Evolutionary conservation across 805 yeast species (phyloP).

Genomic region (Teunomyces panamensis): DNA sequence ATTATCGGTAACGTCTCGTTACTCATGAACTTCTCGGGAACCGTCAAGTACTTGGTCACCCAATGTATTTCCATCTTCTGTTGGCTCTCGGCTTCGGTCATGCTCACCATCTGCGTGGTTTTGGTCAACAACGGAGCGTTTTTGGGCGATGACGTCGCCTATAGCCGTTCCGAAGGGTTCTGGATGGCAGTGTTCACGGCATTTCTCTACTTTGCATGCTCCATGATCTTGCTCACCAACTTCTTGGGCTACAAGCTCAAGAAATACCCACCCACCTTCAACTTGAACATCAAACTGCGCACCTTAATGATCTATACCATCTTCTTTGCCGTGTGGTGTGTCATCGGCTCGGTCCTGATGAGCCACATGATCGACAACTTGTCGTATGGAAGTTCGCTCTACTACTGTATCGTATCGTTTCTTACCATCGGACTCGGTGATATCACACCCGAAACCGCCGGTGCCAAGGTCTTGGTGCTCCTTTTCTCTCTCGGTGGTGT

Average conservation of each 20-base stretch:
- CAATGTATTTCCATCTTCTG: slow-evolving; percentile 61
- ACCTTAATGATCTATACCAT: slow-evolving; percentile 70
- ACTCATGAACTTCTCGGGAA: slow-evolving; percentile 63
- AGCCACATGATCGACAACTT: slow-evolving; percentile 40
- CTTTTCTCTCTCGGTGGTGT: slow-evolving; percentile 70
- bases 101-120: slow-evolving; percentile 44
- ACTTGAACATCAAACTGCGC: slow-evolving; percentile 64
- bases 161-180: slow-evolving; percentile 57
- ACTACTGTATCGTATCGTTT: slow-evolving; percentile 69
- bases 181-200: slow-evolving; percentile 76
- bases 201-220: slow-evolving; percentile 57
- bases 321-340: slow-evolving; percentile 64
- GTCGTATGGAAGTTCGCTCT: slow-evolving; percentile 62
- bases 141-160: slow-evolving; percentile 11
- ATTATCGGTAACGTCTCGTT: slow-evolving; percentile 65
- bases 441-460: slow-evolving; percentile 50
- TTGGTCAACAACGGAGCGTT: slow-evolving; percentile 30
- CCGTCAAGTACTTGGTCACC: slow-evolving; percentile 54
- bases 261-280: slow-evolving; percentile 70
- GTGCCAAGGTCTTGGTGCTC: slow-evolving; percentile 57
- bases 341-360: slow-evolving; percentile 54
- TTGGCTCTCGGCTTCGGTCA: slow-evolving; percentile 58
- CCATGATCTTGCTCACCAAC: slow-evolving; percentile 52
- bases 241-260: slow-evolving; percentile 56
- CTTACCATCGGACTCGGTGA: slow-evolving; percentile 85